Conservation (phyloP, 2,329 filamentous ascomycete species). For the Acrocalymma vagum region DNA sequence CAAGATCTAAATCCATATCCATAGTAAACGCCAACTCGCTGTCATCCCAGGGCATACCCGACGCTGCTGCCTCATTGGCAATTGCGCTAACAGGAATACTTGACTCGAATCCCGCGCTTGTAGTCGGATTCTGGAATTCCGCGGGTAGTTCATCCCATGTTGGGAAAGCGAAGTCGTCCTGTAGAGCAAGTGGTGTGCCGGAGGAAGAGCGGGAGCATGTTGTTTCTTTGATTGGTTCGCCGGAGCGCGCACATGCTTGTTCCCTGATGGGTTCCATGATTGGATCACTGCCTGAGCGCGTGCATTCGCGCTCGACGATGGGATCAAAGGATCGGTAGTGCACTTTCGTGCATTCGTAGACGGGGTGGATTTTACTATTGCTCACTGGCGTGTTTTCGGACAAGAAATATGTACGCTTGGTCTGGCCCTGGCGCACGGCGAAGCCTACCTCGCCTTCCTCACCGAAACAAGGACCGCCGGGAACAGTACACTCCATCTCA, state of each 20-base stretch:
- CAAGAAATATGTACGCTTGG: conserved; percentile 18
- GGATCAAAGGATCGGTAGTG: conserved; percentile 8
- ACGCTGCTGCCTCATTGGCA: conserved; percentile 5
- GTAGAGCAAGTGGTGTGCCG: conserved; percentile 9
- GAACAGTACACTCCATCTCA: conserved; percentile 24
- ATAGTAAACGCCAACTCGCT: conserved; percentile 39
- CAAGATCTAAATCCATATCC: conserved; percentile 41
- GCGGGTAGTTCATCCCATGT: conserved; percentile 37
- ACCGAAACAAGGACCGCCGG: conserved; percentile 28
- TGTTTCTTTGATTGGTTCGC: conserved; percentile 11
- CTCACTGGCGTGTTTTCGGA: conserved; percentile 7
- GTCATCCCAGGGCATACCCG: conserved; percentile 40
- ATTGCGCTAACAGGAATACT: conserved; percentile 20
- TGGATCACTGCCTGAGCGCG: neutral
- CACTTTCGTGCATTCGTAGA: conserved; percentile 10
- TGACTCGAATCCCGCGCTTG: conserved; percentile 25
- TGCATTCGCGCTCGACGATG: conserved; percentile 3
- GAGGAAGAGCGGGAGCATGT: conserved; percentile 4
- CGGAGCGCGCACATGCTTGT: conserved; percentile 10
- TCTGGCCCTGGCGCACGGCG: conserved; percentile 8
- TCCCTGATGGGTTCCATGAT: conserved; percentile 19
- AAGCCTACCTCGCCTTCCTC: conserved; percentile 33
- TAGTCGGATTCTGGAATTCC: conserved; percentile 31
- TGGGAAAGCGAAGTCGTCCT: conserved; percentile 30
- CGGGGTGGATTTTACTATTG: conserved; percentile 1